Conservation (phyloP, 352 stramenopile species). For the Pythium biforme region DNA sequence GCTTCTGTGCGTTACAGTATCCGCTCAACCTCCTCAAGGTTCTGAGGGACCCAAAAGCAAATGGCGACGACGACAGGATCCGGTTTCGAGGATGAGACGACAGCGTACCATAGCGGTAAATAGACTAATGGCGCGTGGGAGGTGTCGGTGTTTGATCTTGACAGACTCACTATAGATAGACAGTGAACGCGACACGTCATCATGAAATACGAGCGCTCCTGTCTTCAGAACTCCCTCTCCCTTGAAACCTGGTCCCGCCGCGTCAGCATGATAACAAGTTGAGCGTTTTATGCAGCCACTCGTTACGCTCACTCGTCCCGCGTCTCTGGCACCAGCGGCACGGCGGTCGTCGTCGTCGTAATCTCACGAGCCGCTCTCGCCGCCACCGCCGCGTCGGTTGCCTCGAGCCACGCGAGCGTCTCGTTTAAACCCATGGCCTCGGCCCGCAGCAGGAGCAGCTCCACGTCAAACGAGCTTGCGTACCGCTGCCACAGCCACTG, state of each 20-base stretch:
- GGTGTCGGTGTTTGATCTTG: neutral
- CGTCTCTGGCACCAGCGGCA: neutral
- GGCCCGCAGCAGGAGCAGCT: constrained; percentile 14
- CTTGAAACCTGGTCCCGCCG: neutral
- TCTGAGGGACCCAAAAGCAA: neutral
- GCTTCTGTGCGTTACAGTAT: too few relatives aligned
- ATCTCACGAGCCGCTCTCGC: neutral
- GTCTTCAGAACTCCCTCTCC: neutral
- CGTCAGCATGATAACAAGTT: neutral
- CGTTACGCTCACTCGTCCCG: neutral
- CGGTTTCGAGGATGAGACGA: constrained; percentile 11
- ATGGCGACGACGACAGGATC: constrained; percentile 1
- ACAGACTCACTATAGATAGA: constrained; percentile 13
- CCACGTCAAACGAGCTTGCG: constrained; percentile 14
- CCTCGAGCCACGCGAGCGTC: constrained; percentile 18
- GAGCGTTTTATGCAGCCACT: neutral
- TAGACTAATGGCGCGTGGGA: neutral
- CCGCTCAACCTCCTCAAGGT: neutral
- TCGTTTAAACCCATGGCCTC: constrained; percentile 8
- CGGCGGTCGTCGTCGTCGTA: neutral
- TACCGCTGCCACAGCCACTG: constrained; percentile 28
- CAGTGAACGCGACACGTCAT: constrained; percentile 7
- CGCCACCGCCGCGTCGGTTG: neutral
- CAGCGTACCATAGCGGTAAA: too few relatives aligned
- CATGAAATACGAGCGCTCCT: constrained; percentile 9